Conservation (phyloP, 495 filamentous ascomycete genomes). For the Aspergillus haitiensis region DNA sequence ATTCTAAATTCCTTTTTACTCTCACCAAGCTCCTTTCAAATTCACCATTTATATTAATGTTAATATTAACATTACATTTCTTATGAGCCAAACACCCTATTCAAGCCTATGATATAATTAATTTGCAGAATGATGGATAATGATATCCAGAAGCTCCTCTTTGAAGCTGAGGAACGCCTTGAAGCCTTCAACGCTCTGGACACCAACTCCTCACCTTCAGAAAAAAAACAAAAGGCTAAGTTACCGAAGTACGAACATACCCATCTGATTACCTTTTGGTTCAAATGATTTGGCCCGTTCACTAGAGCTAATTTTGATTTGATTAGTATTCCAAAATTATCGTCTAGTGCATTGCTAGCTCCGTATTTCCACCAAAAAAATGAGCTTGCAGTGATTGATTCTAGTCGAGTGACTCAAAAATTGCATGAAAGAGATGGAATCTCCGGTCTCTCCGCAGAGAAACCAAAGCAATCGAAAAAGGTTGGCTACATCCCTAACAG, state of each 20-base stretch:
- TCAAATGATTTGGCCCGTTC: too few relatives aligned
- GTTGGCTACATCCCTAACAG: conserved; percentile 39
- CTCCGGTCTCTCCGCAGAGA: background rate
- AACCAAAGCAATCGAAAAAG: conserved; percentile 29
- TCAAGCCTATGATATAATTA: conserved; percentile 8
- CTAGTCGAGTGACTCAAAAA: conserved; percentile 36
- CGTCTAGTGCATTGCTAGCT: conserved; percentile 35
- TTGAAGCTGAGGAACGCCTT: conserved; percentile 63
- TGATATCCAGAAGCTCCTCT: conserved; percentile 61
- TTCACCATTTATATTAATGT: too few relatives aligned
- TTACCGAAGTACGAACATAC: conserved; percentile 26
- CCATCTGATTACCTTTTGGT: too few relatives aligned
- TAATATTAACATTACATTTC: too few relatives aligned
- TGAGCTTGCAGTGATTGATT: conserved; percentile 49
- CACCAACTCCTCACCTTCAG: background rate
- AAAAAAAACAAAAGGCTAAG: background rate
- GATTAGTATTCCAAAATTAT: conserved; percentile 44
- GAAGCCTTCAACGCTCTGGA: conserved; percentile 28
- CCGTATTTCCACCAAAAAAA: conserved; percentile 52
- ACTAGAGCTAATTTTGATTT: too few relatives aligned
- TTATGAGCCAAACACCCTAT: background rate
- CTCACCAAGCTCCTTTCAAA: too few relatives aligned
- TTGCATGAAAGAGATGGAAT: background rate
- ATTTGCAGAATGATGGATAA: conserved; percentile 47
- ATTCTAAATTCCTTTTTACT: too few relatives aligned